Conservation (phyloP, 441 rosid genomes). For the Lepidium campestre region DNA sequence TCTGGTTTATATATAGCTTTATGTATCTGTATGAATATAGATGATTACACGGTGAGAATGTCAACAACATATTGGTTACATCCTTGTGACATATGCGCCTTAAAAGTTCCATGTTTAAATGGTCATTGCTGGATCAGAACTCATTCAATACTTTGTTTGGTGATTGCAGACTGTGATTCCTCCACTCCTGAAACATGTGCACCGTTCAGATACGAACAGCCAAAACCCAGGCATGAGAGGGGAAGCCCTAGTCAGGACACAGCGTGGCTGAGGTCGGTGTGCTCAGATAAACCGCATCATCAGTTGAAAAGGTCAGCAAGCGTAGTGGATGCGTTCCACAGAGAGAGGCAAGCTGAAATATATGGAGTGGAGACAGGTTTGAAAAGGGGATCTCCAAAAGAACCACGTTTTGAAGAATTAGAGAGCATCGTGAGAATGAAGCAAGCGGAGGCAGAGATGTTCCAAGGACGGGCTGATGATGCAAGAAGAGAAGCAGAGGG, state of each 20-base stretch:
- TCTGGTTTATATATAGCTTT: not conserved
- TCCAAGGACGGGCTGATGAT: conserved; percentile 79
- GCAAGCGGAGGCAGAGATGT: conserved; percentile 90
- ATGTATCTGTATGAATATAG: not conserved
- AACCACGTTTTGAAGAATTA: conserved; percentile 72
- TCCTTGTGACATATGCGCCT: not conserved
- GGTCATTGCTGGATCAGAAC: not conserved
- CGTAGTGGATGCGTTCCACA: conserved; percentile 41
- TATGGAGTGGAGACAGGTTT: conserved; percentile 37
- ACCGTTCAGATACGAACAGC: conserved; percentile 43
- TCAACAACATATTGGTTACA: conserved; percentile 1
- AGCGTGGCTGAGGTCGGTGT: conserved; percentile 53
- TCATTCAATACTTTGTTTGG: not conserved
- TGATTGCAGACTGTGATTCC: conserved; percentile 67
- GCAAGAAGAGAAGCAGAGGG: conserved; percentile 91
- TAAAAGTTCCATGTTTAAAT: not conserved
- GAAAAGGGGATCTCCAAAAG: conserved; percentile 45
- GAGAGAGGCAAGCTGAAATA: conserved; percentile 45
- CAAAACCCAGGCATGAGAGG: conserved; percentile 40
- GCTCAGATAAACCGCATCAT: conserved; percentile 53
- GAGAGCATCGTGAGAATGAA: conserved; percentile 87
- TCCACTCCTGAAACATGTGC: conserved; percentile 36
- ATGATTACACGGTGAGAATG: not conserved
- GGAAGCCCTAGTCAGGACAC: conserved; percentile 56
- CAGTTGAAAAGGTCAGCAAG: conserved; percentile 53